These are phyloP conservation scores for Monosporascus sp. DNA, from an alignment of 2,329 filamentous ascomycete genomes.

Conservation along the genomic window DNA sequence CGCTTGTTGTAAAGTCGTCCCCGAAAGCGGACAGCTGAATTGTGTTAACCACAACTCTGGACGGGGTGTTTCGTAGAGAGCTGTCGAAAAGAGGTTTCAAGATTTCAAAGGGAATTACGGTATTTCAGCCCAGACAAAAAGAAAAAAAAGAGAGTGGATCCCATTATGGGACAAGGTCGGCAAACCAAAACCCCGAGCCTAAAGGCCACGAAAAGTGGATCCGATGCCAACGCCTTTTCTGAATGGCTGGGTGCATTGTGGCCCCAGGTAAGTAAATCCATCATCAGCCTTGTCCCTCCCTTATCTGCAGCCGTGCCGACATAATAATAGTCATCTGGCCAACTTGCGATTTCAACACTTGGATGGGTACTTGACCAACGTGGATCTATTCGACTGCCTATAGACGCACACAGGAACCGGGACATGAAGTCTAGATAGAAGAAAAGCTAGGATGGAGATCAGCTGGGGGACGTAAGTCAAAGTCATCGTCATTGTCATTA, in stretches of 20 bases:
- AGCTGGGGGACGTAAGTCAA: not conserved
- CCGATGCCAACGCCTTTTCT: not conserved
- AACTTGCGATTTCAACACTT: not conserved
- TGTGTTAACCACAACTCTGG: not conserved
- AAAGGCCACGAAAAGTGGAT: not conserved
- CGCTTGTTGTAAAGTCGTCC: not conserved
- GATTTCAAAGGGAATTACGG: not conserved
- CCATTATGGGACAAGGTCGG: not conserved
- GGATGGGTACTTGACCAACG: not conserved
- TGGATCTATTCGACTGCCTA: not conserved
- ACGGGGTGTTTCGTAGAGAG: not conserved
- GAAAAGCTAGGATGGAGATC: not conserved
- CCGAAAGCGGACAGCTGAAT: too few species aligned
- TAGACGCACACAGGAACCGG: not conserved
- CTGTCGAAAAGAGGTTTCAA: not conserved
- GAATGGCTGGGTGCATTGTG: too few species aligned
- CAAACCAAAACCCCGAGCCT: not conserved
- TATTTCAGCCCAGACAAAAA: not conserved
- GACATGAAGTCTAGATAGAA: not conserved
- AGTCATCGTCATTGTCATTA: not conserved
- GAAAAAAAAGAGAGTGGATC: not conserved
- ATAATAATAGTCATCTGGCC: not conserved
- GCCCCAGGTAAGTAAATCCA: not conserved
- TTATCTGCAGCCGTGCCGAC: not conserved
- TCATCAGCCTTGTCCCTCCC: not conserved